Evolutionary conservation across 495 filamentous ascomycete genomes (phyloP).

Genomic region (Penicillium malachiteum): DNA sequence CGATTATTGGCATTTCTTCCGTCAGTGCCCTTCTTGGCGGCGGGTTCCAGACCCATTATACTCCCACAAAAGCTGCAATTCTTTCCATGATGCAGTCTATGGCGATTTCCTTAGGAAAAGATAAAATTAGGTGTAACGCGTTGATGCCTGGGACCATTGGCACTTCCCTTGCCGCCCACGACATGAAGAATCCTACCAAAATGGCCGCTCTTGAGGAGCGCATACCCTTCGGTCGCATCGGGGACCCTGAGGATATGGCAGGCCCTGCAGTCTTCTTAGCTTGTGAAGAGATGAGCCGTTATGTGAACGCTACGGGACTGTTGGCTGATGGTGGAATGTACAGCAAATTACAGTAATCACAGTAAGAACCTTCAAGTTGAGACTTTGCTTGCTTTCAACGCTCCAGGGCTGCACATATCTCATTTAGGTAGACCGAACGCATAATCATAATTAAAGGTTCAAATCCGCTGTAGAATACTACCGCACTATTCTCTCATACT

Average conservation of each 20-base stretch:
- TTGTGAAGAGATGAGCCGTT: conserved; percentile 29
- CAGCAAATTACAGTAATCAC: conserved; percentile 22
- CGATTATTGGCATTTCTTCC: conserved; percentile 50
- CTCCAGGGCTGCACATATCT: no score
- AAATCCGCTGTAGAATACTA: no score
- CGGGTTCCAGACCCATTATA: conserved; percentile 40
- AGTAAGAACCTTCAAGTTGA: neutral
- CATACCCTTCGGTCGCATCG: conserved; percentile 64
- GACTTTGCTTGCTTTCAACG: no score
- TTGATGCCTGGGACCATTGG: conserved; percentile 28
- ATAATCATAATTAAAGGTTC: no score
- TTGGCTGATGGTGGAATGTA: conserved; percentile 29
- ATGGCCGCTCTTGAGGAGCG: conserved; percentile 71
- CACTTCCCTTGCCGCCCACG: conserved; percentile 65
- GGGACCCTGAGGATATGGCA: conserved; percentile 32
- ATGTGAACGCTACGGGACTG: conserved; percentile 25
- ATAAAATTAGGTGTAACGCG: conserved; percentile 34
- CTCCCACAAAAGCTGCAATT: conserved; percentile 49
- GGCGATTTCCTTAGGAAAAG: conserved; percentile 27
- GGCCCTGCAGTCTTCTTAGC: conserved; percentile 34
- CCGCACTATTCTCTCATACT: no score
- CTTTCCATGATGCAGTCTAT: conserved; percentile 47
- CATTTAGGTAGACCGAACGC: neutral
- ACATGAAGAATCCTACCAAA: conserved; percentile 60
- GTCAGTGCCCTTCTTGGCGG: conserved; percentile 35